Conservation (phyloP, 164 flowering plant genomes). For the Chloranthus sessilifolius region DNA sequence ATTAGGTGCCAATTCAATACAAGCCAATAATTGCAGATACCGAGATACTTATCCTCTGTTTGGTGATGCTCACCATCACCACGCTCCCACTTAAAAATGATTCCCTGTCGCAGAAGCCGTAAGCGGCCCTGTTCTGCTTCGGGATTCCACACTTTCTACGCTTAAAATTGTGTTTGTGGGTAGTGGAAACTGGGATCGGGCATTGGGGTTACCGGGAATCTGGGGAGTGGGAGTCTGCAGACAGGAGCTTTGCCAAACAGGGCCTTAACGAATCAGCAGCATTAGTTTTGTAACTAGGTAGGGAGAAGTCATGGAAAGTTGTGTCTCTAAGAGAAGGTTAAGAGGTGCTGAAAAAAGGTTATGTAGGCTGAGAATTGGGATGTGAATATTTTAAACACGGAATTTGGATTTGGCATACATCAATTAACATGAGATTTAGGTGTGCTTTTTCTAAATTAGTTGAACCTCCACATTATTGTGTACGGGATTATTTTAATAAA, state of each 20-base stretch:
- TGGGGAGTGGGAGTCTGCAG: not conserved
- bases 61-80: not conserved
- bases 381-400: no score
- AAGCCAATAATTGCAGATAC: not conserved
- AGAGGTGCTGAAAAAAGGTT: not conserved
- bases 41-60: not conserved
- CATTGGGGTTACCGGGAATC: not conserved
- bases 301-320: not conserved
- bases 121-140: not conserved
- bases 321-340: not conserved
- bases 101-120: not conserved
- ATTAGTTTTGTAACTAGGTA: not conserved
- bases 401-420: no score
- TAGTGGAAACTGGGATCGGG: not conserved
- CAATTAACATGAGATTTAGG: slow-evolving; percentile 6
- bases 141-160: not conserved
- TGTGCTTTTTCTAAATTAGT: slow-evolving; percentile 26
- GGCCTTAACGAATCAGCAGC: not conserved
- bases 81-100: not conserved
- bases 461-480: slow-evolving; percentile 34
- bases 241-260: not conserved
- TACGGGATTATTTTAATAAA: slow-evolving; percentile 16
- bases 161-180: not conserved
- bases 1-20: not conserved
- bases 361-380: not conserved